A percentile compares a stretch with the other conserved stretches of the same genome.
phyloP scores from a whole-genome alignment of 2,329 filamentous ascomycete genomes.

The Metarhizium humberi region DNA sequence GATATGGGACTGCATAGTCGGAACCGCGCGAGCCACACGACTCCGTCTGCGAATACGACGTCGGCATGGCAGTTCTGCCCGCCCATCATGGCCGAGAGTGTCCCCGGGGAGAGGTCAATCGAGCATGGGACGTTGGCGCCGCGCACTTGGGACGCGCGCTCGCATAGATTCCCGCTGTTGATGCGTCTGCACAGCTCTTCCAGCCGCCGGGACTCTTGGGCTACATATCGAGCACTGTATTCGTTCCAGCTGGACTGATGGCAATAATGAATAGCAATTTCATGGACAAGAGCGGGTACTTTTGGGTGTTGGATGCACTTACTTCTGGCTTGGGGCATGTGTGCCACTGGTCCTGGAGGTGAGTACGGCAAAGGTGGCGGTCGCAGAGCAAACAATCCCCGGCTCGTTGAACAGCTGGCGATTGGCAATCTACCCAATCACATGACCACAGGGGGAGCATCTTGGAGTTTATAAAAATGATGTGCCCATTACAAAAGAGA shows the following conservation, averaged over 20 bases:
- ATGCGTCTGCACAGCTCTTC: constrained; percentile 3
- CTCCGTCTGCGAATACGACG: constrained; percentile 16
- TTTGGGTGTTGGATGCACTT: constrained; percentile 1
- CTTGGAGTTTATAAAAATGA: too few species aligned
- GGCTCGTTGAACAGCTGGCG: constrained; percentile 10
- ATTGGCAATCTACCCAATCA: not conserved
- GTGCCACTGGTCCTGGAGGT: constrained; percentile 10
- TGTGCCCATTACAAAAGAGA: not conserved
- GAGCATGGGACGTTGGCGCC: constrained; percentile 8
- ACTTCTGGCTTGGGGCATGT: constrained; percentile 10
- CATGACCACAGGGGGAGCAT: not conserved
- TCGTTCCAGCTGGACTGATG: not conserved
- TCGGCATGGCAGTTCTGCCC: constrained; percentile 18
- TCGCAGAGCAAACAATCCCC: constrained; percentile 17
- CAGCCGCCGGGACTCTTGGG: not conserved
- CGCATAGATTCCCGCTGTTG: constrained; percentile 2
- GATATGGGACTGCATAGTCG: constrained; percentile 9
- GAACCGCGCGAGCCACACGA: constrained; percentile 17
- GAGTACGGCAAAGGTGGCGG: constrained; percentile 15
- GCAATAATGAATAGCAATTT: not conserved
- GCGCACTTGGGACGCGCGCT: not conserved
- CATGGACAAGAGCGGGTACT: constrained; percentile 2
- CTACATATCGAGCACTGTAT: not conserved
- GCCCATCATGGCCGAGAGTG: constrained; percentile 16
- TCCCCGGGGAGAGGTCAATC: constrained; percentile 11